Percentiles rank a stretch among this genome's conserved stretches.
These are phyloP conservation scores for Cubamyces lactineus DNA, from an alignment of 768 basidiomycete species.

Conservation along the genomic window DNA sequence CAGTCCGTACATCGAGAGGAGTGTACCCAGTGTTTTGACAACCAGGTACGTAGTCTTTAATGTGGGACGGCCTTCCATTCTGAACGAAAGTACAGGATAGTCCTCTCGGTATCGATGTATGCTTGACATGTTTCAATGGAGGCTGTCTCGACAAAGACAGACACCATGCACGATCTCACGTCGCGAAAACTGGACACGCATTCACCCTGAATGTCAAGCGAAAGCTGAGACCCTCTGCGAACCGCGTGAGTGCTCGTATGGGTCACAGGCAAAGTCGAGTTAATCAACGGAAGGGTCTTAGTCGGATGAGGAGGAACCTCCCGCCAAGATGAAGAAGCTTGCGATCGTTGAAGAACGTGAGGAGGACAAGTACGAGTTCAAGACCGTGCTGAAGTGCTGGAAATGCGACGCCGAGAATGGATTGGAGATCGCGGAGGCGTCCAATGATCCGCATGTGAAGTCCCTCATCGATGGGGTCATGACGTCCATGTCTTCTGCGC, in stretches of 20 bases:
- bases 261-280: background rate
- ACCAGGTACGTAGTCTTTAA: conserved; percentile 58
- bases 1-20: conserved; percentile 88
- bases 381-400: conserved; percentile 75
- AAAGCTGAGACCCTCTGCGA: conserved; percentile 59
- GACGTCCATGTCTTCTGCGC: conserved; percentile 83
- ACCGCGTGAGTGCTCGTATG: conserved; percentile 57
- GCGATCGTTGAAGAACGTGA: conserved; percentile 87
- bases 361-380: conserved; percentile 82
- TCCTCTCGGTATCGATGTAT: conserved; percentile 82
- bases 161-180: conserved; percentile 77
- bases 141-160: conserved; percentile 68
- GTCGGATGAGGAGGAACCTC: conserved; percentile 81
- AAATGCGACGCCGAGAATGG: conserved; percentile 60
- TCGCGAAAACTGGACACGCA: conserved; percentile 68
- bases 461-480: conserved; percentile 69
- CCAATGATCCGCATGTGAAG: conserved; percentile 48
- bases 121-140: conserved; percentile 93
- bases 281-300: conserved; percentile 32
- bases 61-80: background rate
- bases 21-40: conserved; percentile 97
- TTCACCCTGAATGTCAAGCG: conserved; percentile 85
- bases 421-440: conserved; percentile 46
- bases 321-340: conserved; percentile 86
- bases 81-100: conserved; percentile 54